These are phyloP conservation scores for Astrephomene gubernaculifera DNA, from an alignment of 139 green algal species.

Conservation along the genomic window DNA sequence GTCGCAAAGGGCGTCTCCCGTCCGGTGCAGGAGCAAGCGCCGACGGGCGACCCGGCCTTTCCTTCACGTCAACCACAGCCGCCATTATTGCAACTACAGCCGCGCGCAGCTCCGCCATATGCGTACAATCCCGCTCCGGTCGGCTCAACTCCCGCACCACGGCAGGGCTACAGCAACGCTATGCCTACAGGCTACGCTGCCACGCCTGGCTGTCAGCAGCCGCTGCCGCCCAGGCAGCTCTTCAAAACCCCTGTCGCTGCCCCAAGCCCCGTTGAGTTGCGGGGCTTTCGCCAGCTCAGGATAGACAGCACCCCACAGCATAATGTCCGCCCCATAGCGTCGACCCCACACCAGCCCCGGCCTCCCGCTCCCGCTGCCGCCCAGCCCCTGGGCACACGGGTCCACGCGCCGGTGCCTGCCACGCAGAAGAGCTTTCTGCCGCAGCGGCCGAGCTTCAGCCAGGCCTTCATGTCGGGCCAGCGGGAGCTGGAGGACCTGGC, in stretches of 20 bases:
- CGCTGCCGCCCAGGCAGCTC: constrained; percentile 9
- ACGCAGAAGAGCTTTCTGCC: not conserved
- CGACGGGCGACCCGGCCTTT: too few relatives aligned
- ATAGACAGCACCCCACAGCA: not conserved
- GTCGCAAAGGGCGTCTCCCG: not conserved
- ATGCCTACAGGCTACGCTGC: not conserved
- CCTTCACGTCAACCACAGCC: not conserved
- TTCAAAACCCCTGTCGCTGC: not conserved
- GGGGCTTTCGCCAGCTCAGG: not conserved
- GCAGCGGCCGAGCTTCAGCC: not conserved
- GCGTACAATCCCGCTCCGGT: not conserved
- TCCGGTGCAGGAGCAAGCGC: not conserved
- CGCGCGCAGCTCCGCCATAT: not conserved
- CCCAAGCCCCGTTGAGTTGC: not conserved
- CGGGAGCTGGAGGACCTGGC: not conserved
- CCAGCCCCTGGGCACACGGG: not conserved
- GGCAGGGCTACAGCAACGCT: not conserved
- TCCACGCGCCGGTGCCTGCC: not conserved
- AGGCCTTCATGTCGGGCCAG: not conserved
- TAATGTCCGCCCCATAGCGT: not conserved
- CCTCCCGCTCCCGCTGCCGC: not conserved
- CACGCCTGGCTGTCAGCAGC: not conserved
- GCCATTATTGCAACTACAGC: not conserved
- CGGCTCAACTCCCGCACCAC: not conserved
- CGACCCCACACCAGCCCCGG: too few relatives aligned